Percentiles rank a stretch among this genome's conserved stretches.
Evolutionary conservation across 495 filamentous ascomycete genomes (phyloP).

Genomic region (Hypomontagnella submonticulosa): DNA sequence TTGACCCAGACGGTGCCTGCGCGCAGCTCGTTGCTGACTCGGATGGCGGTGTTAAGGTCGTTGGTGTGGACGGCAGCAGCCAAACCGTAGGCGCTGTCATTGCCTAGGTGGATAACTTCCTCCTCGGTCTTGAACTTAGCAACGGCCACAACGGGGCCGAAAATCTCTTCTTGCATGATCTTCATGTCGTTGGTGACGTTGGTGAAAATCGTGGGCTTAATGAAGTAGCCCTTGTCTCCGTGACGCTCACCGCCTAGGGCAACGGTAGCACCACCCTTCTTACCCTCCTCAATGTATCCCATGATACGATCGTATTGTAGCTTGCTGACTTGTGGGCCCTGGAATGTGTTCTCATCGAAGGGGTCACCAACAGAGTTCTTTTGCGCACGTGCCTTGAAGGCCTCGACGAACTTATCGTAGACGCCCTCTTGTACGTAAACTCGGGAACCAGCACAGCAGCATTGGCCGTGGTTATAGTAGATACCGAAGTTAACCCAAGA

Average conservation of each 20-base stretch:
- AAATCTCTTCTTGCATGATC: conserved; percentile 99
- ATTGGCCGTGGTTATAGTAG: conserved; percentile 99
- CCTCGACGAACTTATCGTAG: conserved; percentile 91
- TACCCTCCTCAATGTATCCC: conserved; percentile 94
- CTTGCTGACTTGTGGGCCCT: conserved; percentile 95
- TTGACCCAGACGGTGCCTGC: conserved; percentile 98
- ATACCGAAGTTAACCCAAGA: conserved; percentile 99
- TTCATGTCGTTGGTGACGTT: conserved; percentile 92
- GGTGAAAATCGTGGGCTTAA: conserved; percentile 96
- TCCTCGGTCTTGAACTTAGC: conserved; percentile 93
- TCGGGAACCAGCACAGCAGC: conserved; percentile 96
- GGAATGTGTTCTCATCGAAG: conserved; percentile 88
- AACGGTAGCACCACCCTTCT: conserved; percentile 86
- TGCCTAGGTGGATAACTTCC: conserved; percentile 83
- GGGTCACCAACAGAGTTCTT: conserved; percentile 93
- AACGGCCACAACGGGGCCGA: conserved; percentile 92
- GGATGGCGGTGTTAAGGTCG: conserved; percentile 91
- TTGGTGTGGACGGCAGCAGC: conserved; percentile 93
- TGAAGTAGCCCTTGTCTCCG: conserved; percentile 94
- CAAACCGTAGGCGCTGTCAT: conserved; percentile 86
- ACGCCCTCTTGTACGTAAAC: conserved; percentile 96
- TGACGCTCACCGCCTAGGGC: conserved; percentile 88
- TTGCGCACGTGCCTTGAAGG: conserved; percentile 86
- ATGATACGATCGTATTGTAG: conserved; percentile 98
- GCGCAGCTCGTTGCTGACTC: conserved; percentile 80